phyloP scores from a whole-genome alignment of 2,329 filamentous ascomycete species.

The Xylariaceae sp. region DNA sequence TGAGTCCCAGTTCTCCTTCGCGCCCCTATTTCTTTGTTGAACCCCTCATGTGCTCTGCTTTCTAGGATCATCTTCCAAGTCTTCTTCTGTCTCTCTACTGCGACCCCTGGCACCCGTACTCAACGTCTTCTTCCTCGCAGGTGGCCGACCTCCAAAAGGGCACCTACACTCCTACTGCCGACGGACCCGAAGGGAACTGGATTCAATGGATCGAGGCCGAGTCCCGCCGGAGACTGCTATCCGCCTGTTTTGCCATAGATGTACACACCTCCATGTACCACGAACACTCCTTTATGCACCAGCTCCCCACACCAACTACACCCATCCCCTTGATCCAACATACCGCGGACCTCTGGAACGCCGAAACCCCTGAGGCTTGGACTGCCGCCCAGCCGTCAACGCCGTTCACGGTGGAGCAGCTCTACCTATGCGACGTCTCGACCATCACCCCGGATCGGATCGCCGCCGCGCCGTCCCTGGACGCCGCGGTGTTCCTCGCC shows the following conservation, averaged over 20 bases:
- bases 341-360: conserved; percentile 42
- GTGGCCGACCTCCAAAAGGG: conserved; percentile 28
- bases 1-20: conserved; percentile 35
- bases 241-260: conserved; percentile 50
- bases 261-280: conserved; percentile 48
- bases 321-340: conserved; percentile 40
- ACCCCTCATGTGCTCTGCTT: conserved; percentile 23
- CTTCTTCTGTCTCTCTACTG: conserved; percentile 24
- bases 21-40: conserved; percentile 16
- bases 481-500: conserved; percentile 21
- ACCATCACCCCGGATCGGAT: conserved; percentile 29
- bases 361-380: conserved; percentile 39
- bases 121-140: conserved; percentile 30
- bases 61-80: conserved; percentile 27
- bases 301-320: conserved; percentile 26
- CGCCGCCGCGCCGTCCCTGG: conserved; percentile 20
- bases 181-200: conserved; percentile 35
- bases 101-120: conserved; percentile 25
- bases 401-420: conserved; percentile 16
- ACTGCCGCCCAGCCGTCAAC: conserved; percentile 22
- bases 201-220: conserved; percentile 45
- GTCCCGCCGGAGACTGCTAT: conserved; percentile 44
- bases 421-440: conserved; percentile 24
- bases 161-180: conserved; percentile 11
- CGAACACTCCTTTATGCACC: conserved; percentile 36